Percentiles rank a stretch among this genome's conserved stretches.
Conservation (phyloP, 1,284 basidiomycete genomes). For the Rhodotorula sp. region DNA sequence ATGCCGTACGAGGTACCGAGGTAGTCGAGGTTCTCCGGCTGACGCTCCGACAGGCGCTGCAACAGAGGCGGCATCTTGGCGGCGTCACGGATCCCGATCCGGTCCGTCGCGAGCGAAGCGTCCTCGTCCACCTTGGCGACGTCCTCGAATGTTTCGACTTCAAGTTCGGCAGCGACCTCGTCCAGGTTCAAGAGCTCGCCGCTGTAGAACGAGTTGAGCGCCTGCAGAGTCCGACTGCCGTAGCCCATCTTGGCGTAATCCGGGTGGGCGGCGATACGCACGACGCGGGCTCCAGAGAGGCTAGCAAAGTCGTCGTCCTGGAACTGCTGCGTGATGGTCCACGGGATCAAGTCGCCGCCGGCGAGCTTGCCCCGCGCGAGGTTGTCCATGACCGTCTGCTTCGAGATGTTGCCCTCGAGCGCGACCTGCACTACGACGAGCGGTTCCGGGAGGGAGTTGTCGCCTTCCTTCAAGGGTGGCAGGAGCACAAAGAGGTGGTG, state of each 20-base stretch:
- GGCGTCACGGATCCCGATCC: conserved; percentile 69
- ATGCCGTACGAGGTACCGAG: conserved; percentile 95
- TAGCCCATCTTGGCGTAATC: conserved; percentile 99
- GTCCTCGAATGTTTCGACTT: conserved; percentile 61
- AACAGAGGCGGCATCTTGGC: conserved; percentile 87
- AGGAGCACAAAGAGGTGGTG: conserved; percentile 95
- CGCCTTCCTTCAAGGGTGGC: conserved; percentile 83
- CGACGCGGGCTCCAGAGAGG: conserved; percentile 86
- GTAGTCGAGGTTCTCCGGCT: conserved; percentile 89
- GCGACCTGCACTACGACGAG: conserved; percentile 94
- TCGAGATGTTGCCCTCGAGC: conserved; percentile 89
- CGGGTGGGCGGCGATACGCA: conserved; percentile 94
- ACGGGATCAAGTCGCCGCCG: conserved; percentile 96
- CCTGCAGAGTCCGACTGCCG: conserved; percentile 84
- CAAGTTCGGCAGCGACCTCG: conserved; percentile 60
- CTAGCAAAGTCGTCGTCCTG: conserved; percentile 93
- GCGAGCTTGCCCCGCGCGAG: conserved; percentile 74
- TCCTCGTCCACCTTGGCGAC: conserved; percentile 54
- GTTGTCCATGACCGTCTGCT: conserved; percentile 80
- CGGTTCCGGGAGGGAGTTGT: conserved; percentile 82
- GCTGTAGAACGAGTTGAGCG: conserved; percentile 84
- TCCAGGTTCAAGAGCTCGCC: conserved; percentile 90
- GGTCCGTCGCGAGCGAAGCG: conserved; percentile 61
- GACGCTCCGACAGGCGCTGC: conserved; percentile 82
- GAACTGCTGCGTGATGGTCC: conserved; percentile 91